Evolutionary conservation across 306 rosid genomes (phyloP).

Genomic region (Trifolium pratense): DNA sequence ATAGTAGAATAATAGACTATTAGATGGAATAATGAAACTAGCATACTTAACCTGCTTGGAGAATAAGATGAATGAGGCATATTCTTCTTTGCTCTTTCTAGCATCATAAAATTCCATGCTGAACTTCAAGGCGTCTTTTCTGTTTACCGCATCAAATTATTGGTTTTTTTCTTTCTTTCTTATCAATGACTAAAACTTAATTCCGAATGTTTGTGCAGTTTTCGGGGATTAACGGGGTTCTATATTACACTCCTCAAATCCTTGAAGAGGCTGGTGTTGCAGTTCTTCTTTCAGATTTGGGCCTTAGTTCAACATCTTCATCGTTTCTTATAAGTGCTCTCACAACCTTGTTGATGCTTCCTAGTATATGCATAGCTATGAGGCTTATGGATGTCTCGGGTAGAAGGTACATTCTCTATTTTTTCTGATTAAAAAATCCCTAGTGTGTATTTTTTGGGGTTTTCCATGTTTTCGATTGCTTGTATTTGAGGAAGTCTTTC

Average conservation of each 20-base stretch:
- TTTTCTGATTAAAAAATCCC: not conserved
- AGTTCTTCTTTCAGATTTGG: slow-evolving; percentile 67
- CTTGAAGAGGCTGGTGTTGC: slow-evolving; percentile 83
- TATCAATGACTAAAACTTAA: slow-evolving; percentile 12
- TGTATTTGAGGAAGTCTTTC: slow-evolving; percentile 9
- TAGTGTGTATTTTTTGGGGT: not conserved
- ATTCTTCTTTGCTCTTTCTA: slow-evolving; percentile 5
- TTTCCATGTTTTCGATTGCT: slow-evolving; percentile 11
- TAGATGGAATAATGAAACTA: slow-evolving; percentile 13
- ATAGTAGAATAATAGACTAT: slow-evolving; percentile 6
- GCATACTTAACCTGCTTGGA: slow-evolving; percentile 12
- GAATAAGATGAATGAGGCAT: not conserved
- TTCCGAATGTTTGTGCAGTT: slow-evolving; percentile 54
- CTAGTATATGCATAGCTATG: slow-evolving; percentile 72
- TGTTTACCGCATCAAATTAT: slow-evolving; percentile 6
- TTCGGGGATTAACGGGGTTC: slow-evolving; percentile 87
- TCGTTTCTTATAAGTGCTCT: slow-evolving; percentile 80
- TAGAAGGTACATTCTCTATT: slow-evolving; percentile 55
- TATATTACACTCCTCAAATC: slow-evolving; percentile 90
- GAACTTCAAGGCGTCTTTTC: slow-evolving; percentile 10
- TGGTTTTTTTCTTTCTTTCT: slow-evolving; percentile 23
- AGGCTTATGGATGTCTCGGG: slow-evolving; percentile 79
- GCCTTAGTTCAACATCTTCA: slow-evolving; percentile 65
- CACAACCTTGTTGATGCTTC: slow-evolving; percentile 87
- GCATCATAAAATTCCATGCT: slow-evolving; percentile 3